These are phyloP conservation scores for Rhizophora mangle DNA, from an alignment of 345 rosid species.

Conservation along the genomic window DNA sequence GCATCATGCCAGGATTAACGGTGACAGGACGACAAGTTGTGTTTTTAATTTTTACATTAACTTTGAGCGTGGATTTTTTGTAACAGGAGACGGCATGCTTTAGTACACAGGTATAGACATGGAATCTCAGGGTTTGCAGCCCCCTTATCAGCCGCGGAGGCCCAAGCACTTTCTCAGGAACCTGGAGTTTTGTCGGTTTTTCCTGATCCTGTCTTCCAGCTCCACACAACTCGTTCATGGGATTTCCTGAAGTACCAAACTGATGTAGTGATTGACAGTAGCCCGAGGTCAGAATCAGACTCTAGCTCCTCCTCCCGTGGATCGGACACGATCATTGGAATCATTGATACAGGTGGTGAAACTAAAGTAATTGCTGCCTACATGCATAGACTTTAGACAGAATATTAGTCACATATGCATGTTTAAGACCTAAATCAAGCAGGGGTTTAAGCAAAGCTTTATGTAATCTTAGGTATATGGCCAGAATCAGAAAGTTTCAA, in stretches of 20 bases:
- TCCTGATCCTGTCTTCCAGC: conserved; percentile 54
- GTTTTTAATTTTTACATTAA: neutral
- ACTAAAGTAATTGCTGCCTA: neutral
- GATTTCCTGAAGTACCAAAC: conserved; percentile 74
- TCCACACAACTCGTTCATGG: conserved; percentile 95
- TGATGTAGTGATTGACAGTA: conserved; percentile 40
- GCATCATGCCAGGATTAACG: no score
- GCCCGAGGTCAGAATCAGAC: conserved; percentile 34
- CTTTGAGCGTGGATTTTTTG: neutral
- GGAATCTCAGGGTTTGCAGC: conserved; percentile 86
- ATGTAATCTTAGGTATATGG: conserved; percentile 57
- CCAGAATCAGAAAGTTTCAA: conserved; percentile 80
- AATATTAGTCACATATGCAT: no score
- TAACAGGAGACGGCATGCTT: conserved; percentile 44
- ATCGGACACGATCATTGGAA: conserved; percentile 57
- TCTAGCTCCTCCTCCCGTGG: conserved; percentile 26
- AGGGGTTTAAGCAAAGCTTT: neutral
- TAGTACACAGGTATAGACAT: conserved; percentile 47
- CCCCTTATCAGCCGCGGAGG: conserved; percentile 65
- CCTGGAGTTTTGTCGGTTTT: conserved; percentile 71
- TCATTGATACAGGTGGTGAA: conserved; percentile 77
- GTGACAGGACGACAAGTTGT: neutral
- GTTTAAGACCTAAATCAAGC: neutral
- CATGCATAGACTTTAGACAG: no score
- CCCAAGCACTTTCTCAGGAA: conserved; percentile 43